These are phyloP conservation scores for Blastocystis sp. DNA, from an alignment of 352 stramenopile genomes.

Conservation along the genomic window DNA sequence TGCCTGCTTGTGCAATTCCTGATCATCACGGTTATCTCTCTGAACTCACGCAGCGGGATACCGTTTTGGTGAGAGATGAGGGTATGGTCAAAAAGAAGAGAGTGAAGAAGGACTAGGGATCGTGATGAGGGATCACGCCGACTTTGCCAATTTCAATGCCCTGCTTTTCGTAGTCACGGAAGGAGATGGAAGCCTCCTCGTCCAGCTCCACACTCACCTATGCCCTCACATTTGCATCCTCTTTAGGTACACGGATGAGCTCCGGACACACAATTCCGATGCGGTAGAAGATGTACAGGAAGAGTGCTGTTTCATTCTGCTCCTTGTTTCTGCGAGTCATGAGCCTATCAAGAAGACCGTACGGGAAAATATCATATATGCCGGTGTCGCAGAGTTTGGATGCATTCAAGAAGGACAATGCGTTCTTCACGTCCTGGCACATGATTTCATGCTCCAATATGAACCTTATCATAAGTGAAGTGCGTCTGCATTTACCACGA, in stretches of 20 bases:
- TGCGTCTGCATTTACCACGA: conserved; percentile 13
- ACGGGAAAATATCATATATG: conserved; percentile 23
- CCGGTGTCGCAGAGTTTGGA: background rate
- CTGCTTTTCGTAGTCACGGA: conserved; percentile 4
- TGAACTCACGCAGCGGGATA: background rate
- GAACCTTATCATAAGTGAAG: conserved; percentile 26
- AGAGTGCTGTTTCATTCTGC: background rate
- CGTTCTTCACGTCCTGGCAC: background rate
- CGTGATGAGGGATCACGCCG: background rate
- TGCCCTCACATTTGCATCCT: background rate
- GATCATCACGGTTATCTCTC: background rate
- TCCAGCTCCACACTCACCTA: conserved; percentile 40
- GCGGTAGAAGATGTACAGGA: conserved; percentile 43
- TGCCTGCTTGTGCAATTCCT: conserved; percentile 43
- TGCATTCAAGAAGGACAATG: background rate
- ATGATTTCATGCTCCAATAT: conserved; percentile 38
- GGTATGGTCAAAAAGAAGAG: conserved; percentile 46
- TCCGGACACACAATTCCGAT: conserved; percentile 57
- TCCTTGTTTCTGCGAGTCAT: background rate
- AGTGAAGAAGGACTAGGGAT: conserved; percentile 25
- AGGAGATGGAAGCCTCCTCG: conserved; percentile 56
- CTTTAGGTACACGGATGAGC: conserved; percentile 5
- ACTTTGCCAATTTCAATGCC: conserved; percentile 37
- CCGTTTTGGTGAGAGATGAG: background rate
- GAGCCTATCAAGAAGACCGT: background rate